phyloP scores from a whole-genome alignment of 116 monocot species.

The Cymodocea nodosa region DNA sequence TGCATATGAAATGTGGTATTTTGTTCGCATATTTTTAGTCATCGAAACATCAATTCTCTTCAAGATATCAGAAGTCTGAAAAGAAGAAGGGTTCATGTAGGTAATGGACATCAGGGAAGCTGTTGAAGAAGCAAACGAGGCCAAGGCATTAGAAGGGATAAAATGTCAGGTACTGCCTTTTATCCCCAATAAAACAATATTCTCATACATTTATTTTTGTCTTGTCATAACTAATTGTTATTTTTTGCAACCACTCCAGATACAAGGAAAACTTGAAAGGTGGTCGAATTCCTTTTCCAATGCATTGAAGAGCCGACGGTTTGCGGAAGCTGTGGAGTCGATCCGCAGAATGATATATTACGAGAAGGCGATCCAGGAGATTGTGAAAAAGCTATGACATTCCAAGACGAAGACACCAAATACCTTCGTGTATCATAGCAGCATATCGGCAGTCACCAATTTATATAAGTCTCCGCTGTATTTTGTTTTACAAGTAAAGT shows the following conservation, averaged over 20 bases:
- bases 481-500: too few species aligned
- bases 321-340: conserved; percentile 32
- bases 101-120: conserved; percentile 89
- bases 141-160: conserved; percentile 43
- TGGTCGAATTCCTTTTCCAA: conserved; percentile 43
- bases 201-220: not conserved
- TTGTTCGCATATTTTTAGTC: not conserved
- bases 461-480: too few species aligned
- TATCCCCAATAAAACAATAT: not conserved
- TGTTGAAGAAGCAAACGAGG: conserved; percentile 52
- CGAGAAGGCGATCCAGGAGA: conserved; percentile 69
- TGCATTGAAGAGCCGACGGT: conserved; percentile 39
- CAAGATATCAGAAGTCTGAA: not conserved
- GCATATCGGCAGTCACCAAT: too few species aligned
- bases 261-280: conserved; percentile 33
- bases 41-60: not conserved
- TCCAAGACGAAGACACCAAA: not conserved
- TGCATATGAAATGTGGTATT: not conserved
- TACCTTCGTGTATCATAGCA: not conserved
- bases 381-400: conserved; percentile 60
- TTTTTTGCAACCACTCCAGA: conserved; percentile 16
- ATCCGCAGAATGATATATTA: conserved; percentile 80
- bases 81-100: conserved; percentile 14
- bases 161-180: conserved; percentile 6
- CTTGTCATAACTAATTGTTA: not conserved